Conservation (phyloP, 176 grass and related monocot genomes). For the Aegilops speltoides region DNA sequence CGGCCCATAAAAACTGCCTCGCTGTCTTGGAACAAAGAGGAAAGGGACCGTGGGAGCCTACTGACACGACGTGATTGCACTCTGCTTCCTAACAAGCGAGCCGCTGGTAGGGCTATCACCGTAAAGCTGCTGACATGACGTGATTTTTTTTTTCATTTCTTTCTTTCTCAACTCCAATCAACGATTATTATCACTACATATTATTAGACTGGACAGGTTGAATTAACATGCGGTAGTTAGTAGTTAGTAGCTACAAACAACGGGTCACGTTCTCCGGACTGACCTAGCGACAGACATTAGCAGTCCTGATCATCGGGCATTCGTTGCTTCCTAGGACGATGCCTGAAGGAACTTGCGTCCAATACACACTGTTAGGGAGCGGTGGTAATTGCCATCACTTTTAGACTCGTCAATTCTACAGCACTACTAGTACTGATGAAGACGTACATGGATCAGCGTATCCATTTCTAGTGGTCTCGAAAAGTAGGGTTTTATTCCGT, state of each 20-base stretch:
- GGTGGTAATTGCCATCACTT: background rate
- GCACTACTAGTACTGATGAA: background rate
- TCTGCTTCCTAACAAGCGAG: constrained; percentile 15
- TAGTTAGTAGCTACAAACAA: background rate
- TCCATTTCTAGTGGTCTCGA: background rate
- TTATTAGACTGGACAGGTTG: background rate
- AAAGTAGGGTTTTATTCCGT: background rate
- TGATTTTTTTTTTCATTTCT: background rate
- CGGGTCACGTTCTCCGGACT: background rate
- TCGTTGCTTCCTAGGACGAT: background rate
- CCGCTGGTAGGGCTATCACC: background rate
- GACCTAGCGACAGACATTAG: background rate
- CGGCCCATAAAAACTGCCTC: background rate
- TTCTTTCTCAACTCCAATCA: background rate
- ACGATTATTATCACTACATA: background rate
- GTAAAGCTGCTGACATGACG: constrained; percentile 14
- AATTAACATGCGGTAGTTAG: background rate
- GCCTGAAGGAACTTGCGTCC: background rate
- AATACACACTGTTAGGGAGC: background rate
- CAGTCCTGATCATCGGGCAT: background rate
- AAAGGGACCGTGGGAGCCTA: background rate
- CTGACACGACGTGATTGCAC: background rate
- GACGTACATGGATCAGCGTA: background rate
- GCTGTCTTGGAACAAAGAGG: background rate
- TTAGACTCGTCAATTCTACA: background rate